Conservation (phyloP, 805 yeast species). For the Spathaspora gorwiae region DNA sequence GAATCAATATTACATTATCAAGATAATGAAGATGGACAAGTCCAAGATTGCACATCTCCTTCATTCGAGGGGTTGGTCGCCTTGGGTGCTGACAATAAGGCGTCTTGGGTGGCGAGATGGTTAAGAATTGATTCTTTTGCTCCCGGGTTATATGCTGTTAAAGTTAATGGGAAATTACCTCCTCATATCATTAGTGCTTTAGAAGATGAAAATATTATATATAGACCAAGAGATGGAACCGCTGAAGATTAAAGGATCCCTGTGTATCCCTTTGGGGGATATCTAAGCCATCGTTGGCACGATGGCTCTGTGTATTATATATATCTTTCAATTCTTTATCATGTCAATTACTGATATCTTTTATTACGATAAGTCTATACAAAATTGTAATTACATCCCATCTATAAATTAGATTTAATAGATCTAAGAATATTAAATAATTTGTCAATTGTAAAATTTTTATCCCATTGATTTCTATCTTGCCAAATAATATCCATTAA, state of each 20-base stretch:
- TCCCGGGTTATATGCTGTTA: conserved; percentile 90
- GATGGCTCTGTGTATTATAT: not conserved
- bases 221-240: conserved; percentile 94
- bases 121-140: conserved; percentile 82
- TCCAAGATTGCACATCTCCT: conserved; percentile 92
- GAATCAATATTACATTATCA: conserved; percentile 76
- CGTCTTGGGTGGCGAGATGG: conserved; percentile 97
- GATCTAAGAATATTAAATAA: conserved; percentile 15
- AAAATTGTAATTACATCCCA: too few species aligned
- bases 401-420: not conserved
- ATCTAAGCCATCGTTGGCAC: too few species aligned
- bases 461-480: conserved; percentile 49
- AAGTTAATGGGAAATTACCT: conserved; percentile 87
- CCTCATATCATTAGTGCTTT: conserved; percentile 75
- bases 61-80: conserved; percentile 95
- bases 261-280: too few species aligned
- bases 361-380: too few species aligned
- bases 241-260: conserved; percentile 58
- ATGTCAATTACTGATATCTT: too few species aligned
- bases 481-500: conserved; percentile 73
- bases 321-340: not conserved
- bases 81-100: conserved; percentile 68
- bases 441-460: conserved; percentile 30
- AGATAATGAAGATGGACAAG: conserved; percentile 76
- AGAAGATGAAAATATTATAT: conserved; percentile 69